phyloP scores from a whole-genome alignment of 352 stramenopile genomes.

The Ophiocytium majus region DNA sequence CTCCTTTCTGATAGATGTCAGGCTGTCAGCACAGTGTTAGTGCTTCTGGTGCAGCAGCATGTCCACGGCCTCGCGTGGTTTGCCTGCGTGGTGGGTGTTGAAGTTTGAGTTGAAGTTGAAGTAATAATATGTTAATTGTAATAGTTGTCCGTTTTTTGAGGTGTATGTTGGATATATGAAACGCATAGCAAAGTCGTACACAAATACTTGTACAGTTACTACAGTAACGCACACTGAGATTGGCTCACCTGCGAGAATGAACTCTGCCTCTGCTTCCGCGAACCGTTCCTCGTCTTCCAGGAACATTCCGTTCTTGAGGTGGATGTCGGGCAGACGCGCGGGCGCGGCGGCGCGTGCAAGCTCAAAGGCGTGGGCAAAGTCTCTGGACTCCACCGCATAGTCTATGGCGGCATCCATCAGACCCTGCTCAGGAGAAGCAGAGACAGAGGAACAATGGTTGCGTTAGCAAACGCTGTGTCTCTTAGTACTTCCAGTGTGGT shows the following conservation, averaged over 20 bases:
- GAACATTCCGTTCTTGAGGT: conserved; percentile 85
- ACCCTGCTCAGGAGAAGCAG: conserved; percentile 59
- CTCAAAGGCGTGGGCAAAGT: conserved; percentile 87
- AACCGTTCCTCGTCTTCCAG: conserved; percentile 88
- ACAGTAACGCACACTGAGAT: no score
- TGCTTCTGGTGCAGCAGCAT: conserved; percentile 92
- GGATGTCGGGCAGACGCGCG: conserved; percentile 82
- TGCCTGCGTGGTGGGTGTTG: no score
- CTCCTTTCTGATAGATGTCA: no score
- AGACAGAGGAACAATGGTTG: no score
- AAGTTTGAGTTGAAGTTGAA: no score
- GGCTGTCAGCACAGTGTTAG: conserved; percentile 81
- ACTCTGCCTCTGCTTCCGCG: conserved; percentile 65
- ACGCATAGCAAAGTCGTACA: no score
- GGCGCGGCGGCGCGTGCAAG: conserved; percentile 73
- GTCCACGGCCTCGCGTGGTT: conserved; percentile 85
- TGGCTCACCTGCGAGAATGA: conserved; percentile 43
- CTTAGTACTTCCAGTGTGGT: no score
- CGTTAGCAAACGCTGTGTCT: no score
- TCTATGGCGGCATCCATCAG: conserved; percentile 88
- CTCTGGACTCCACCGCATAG: conserved; percentile 81
- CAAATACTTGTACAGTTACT: no score
- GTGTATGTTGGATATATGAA: no score
- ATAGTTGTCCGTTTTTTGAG: no score
- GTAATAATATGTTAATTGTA: no score